A percentile compares a stretch with the other conserved stretches of the same genome.
These are phyloP conservation scores for Aspergillus quadrilineatus DNA, from an alignment of 2,329 filamentous ascomycete genomes.

Conservation along the genomic window DNA sequence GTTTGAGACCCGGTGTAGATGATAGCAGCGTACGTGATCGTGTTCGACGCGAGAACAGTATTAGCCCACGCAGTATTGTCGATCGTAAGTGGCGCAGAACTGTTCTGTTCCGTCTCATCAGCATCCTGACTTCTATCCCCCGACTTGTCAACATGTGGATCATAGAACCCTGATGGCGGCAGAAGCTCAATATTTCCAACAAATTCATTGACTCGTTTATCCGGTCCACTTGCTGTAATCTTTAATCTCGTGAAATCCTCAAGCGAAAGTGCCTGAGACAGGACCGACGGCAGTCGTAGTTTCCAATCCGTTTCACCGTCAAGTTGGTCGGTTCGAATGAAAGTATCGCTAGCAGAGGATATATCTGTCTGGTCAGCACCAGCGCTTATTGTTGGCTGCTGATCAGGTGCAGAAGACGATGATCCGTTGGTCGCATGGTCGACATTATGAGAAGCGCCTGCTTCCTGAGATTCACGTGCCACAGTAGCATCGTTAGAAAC, in stretches of 20 bases:
- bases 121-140: constrained; percentile 21
- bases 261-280: constrained; percentile 75
- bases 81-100: constrained; percentile 76
- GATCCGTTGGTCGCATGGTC: constrained; percentile 25
- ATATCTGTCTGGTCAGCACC: constrained; percentile 31
- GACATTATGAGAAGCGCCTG: constrained; percentile 28
- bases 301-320: constrained; percentile 99
- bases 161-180: constrained; percentile 51
- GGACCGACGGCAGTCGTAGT: constrained; percentile 77
- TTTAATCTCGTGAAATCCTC: constrained; percentile 66
- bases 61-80: constrained; percentile 99
- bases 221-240: constrained; percentile 84
- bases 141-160: constrained; percentile 43
- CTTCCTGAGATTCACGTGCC: constrained; percentile 23
- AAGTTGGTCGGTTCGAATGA: constrained; percentile 94
- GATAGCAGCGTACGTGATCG: constrained; percentile 81
- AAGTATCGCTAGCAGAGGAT: constrained; percentile 71
- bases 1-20: constrained; percentile 95
- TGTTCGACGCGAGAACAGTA: constrained; percentile 92
- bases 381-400: constrained; percentile 16
- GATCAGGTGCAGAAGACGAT: constrained; percentile 13
- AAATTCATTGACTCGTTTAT: constrained; percentile 93
- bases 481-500: constrained; percentile 56
- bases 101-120: constrained; percentile 31
- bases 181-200: constrained; percentile 80